Percentiles rank a stretch among this genome's conserved stretches.
Conservation (phyloP, 805 yeast genomes). For the Hanseniaspora guilliermondii region DNA sequence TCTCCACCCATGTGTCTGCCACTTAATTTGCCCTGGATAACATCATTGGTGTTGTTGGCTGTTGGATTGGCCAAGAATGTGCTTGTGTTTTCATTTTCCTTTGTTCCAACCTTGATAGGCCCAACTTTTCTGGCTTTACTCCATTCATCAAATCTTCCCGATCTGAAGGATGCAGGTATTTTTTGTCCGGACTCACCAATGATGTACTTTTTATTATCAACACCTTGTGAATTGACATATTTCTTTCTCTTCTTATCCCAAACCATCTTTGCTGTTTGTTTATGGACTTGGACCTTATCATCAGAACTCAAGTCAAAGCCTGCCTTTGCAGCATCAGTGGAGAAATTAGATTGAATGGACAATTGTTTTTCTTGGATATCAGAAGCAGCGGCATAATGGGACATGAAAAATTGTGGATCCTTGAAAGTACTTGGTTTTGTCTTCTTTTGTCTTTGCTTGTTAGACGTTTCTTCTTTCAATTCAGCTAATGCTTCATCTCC, state of each 20-base stretch:
- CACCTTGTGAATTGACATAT: conserved; percentile 66
- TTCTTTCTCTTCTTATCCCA: conserved; percentile 94
- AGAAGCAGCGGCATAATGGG: conserved; percentile 78
- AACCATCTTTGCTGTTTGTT: conserved; percentile 53
- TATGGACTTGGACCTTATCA: conserved; percentile 52
- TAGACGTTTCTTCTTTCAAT: conserved; percentile 17
- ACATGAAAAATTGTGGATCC: conserved; percentile 69
- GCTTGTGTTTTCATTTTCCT: conserved; percentile 32
- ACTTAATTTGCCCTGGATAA: neutral
- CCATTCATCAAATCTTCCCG: conserved; percentile 92
- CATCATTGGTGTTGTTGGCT: neutral
- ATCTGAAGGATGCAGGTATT: conserved; percentile 79
- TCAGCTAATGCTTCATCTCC: conserved; percentile 28
- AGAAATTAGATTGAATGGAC: conserved; percentile 48
- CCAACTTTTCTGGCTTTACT: conserved; percentile 52
- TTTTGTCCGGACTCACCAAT: conserved; percentile 89
- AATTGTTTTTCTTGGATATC: conserved; percentile 73
- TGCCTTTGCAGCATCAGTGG: conserved; percentile 72
- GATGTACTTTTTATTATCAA: conserved; percentile 68
- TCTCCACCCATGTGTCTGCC: conserved; percentile 20
- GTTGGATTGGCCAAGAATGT: conserved; percentile 27
- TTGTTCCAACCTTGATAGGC: conserved; percentile 43
- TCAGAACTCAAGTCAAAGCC: conserved; percentile 79
- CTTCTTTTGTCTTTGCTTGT: conserved; percentile 16
- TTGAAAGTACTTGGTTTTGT: conserved; percentile 41